phyloP scores from a whole-genome alignment of 2,329 filamentous ascomycete species.

The Hypomyces perniciosus region DNA sequence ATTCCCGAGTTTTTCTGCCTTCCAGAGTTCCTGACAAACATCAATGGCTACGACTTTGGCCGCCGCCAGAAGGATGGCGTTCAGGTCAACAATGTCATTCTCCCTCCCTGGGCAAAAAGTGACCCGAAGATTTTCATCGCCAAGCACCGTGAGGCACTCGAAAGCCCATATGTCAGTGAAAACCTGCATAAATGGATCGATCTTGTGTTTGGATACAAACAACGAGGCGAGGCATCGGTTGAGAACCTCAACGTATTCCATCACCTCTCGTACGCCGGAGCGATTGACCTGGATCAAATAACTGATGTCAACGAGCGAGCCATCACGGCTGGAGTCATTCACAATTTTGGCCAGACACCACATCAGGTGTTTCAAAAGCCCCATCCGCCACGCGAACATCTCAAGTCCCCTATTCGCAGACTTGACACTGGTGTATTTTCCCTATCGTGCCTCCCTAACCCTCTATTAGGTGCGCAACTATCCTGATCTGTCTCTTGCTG shows the following conservation, averaged over 20 bases:
- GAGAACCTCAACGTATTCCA: constrained; percentile 95
- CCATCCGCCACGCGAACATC: constrained; percentile 70
- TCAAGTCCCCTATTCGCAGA: constrained; percentile 57
- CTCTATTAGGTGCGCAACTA: constrained; percentile 55
- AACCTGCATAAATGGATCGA: constrained; percentile 95
- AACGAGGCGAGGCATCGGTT: constrained; percentile 84
- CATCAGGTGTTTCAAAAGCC: constrained; percentile 84
- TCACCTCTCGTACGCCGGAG: constrained; percentile 88
- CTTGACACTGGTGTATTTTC: constrained; percentile 74
- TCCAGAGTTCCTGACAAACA: constrained; percentile 89
- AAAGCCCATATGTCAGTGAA: constrained; percentile 86
- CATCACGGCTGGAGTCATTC: constrained; percentile 90
- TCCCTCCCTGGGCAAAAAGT: constrained; percentile 96
- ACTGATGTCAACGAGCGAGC: constrained; percentile 79
- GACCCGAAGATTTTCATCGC: constrained; percentile 93
- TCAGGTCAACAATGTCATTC: constrained; percentile 74
- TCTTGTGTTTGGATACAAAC: constrained; percentile 88
- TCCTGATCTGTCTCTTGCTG: too few relatives aligned
- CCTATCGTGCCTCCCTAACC: constrained; percentile 70
- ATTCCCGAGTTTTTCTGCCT: constrained; percentile 98
- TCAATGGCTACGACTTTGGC: constrained; percentile 93
- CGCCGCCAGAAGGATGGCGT: constrained; percentile 72
- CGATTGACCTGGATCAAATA: constrained; percentile 87
- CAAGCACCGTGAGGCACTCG: constrained; percentile 91
- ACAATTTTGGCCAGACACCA: constrained; percentile 97